Conservation (phyloP, 148 eudicot genomes). For the Camellia lanceoleosa region DNA sequence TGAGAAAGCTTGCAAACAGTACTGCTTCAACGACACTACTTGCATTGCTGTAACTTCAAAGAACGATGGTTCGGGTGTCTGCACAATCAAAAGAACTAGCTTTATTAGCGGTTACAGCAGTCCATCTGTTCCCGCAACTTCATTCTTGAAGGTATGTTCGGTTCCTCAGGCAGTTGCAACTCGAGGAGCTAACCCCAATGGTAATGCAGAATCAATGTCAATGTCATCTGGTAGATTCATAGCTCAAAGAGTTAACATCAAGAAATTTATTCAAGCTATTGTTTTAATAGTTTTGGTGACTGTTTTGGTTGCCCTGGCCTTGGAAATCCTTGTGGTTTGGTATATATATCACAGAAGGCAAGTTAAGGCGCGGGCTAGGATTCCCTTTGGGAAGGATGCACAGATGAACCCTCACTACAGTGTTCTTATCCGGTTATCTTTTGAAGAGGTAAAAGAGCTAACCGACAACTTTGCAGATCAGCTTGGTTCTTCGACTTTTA, state of each 20-base stretch:
- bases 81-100: conserved; percentile 53
- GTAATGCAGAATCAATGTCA: conserved; percentile 15
- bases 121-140: conserved; percentile 39
- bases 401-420: conserved; percentile 44
- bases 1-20: conserved; percentile 42
- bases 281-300: conserved; percentile 41
- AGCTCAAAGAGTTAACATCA: conserved; percentile 15
- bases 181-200: conserved; percentile 30
- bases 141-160: conserved; percentile 55
- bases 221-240: conserved; percentile 18
- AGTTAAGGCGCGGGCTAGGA: conserved; percentile 19
- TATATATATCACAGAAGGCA: conserved; percentile 33
- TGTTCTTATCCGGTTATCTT: conserved; percentile 41
- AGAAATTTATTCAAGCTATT: conserved; percentile 34
- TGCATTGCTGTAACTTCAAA: conserved; percentile 55
- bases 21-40: conserved; percentile 48
- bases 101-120: conserved; percentile 48
- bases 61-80: conserved; percentile 61
- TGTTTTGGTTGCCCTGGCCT: conserved; percentile 22
- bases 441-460: conserved; percentile 49
- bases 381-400: conserved; percentile 41
- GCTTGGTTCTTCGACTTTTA: conserved; percentile 41
- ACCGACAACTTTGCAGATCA: conserved; percentile 41
- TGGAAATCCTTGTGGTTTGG: conserved; percentile 35
- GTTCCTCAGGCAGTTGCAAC: conserved; percentile 64